These are phyloP conservation scores for Boletus edulis DNA, from an alignment of 768 basidiomycete genomes.

Conservation along the genomic window DNA sequence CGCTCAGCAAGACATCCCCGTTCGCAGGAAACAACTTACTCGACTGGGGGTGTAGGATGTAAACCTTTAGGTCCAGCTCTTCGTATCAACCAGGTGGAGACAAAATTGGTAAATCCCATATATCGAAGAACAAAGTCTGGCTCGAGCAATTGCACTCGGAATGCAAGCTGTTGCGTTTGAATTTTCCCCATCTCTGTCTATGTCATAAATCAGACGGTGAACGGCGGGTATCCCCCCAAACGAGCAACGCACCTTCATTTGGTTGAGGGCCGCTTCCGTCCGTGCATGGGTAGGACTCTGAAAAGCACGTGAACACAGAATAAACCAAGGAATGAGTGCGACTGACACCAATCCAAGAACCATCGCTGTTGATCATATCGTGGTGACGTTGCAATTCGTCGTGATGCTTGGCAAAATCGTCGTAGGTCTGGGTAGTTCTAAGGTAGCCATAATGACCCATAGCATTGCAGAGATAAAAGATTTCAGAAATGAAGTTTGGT, in stretches of 20 bases:
- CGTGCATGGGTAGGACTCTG: conserved; percentile 75
- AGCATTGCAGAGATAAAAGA: conserved; percentile 86
- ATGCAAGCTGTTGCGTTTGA: conserved; percentile 72
- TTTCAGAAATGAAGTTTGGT: conserved; percentile 92
- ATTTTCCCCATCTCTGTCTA: conserved; percentile 71
- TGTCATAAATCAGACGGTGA: conserved; percentile 1
- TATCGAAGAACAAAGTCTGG: conserved; percentile 78
- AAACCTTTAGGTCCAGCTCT: conserved; percentile 77
- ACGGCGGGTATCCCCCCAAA: not conserved
- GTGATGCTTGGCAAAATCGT: conserved; percentile 68
- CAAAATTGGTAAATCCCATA: conserved; percentile 83
- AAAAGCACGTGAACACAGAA: not conserved
- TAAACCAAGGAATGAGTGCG: not conserved
- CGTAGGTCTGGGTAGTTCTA: conserved; percentile 74
- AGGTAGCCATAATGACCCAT: conserved; percentile 89
- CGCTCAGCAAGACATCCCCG: not conserved
- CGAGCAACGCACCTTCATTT: conserved; percentile 56
- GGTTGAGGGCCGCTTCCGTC: conserved; percentile 72
- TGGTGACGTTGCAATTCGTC: conserved; percentile 77
- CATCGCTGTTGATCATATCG: conserved; percentile 72
- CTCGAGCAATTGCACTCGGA: conserved; percentile 82
- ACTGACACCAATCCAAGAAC: conserved; percentile 80
- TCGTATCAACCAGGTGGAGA: conserved; percentile 92
- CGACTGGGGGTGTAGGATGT: conserved; percentile 67
- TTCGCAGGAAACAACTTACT: conserved; percentile 45